A percentile compares a stretch with the other conserved stretches of the same genome.
Evolutionary conservation across 2,329 filamentous ascomycete genomes (phyloP).

Genomic region (Monilinia vaccinii-corymbosi): DNA sequence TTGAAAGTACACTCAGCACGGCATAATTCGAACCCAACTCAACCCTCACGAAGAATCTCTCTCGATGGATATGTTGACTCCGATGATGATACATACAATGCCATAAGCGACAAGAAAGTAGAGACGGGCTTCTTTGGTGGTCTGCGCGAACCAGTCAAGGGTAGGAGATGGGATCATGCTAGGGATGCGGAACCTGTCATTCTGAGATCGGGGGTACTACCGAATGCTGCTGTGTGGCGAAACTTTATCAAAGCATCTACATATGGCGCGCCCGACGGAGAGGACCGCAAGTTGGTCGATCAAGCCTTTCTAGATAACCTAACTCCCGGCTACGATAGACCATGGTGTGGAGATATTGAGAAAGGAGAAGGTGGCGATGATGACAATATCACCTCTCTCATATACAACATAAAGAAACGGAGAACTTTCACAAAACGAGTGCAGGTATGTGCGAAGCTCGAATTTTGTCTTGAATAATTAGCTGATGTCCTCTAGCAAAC

Average conservation of each 20-base stretch:
- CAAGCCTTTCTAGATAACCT: slow-evolving; percentile 23
- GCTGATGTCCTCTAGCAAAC: slow-evolving; percentile 20
- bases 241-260: slow-evolving; percentile 27
- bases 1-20: slow-evolving; percentile 24
- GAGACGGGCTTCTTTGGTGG: slow-evolving; percentile 29
- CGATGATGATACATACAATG: slow-evolving; percentile 19
- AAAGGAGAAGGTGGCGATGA: slow-evolving; percentile 19
- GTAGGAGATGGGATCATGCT: slow-evolving; percentile 30
- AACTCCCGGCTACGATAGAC: slow-evolving; percentile 29
- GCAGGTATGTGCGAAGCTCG: slow-evolving; percentile 20
- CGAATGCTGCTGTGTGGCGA: slow-evolving; percentile 24
- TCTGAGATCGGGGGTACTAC: slow-evolving; percentile 19
- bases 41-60: slow-evolving; percentile 21
- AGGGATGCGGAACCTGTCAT: slow-evolving; percentile 30
- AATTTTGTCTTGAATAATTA: not conserved
- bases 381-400: slow-evolving; percentile 23
- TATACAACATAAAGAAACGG: slow-evolving; percentile 25
- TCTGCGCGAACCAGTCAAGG: slow-evolving; percentile 26
- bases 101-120: slow-evolving; percentile 18
- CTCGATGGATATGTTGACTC: slow-evolving; percentile 28
- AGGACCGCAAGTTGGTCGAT: slow-evolving; percentile 26
- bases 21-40: slow-evolving; percentile 21
- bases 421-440: slow-evolving; percentile 20
- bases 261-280: slow-evolving; percentile 23
- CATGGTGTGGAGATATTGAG: slow-evolving; percentile 29